Conservation (phyloP, 2,329 filamentous ascomycete species). For the Plectosphaerella sp. region DNA sequence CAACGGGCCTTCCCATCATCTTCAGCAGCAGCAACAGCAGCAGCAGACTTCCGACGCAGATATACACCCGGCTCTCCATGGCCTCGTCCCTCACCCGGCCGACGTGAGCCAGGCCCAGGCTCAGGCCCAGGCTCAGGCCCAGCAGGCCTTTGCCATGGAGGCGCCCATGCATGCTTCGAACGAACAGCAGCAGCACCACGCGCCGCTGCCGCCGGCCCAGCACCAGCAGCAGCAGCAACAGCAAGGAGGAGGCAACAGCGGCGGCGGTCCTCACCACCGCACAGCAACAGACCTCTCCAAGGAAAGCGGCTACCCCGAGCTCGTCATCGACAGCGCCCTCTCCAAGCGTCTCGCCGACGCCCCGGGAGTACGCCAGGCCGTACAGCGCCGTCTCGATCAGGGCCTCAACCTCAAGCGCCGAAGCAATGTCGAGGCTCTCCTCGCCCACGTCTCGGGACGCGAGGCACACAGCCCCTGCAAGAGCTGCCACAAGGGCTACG, state of each 20-base stretch:
- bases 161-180: constrained; percentile 13
- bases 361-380: constrained; percentile 41
- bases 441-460: constrained; percentile 52
- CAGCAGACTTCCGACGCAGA: constrained; percentile 50
- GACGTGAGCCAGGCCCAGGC: constrained; percentile 14
- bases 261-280: constrained; percentile 7
- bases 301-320: constrained; percentile 39
- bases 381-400: constrained; percentile 50
- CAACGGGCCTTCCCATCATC: constrained; percentile 91
- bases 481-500: constrained; percentile 57
- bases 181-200: neutral
- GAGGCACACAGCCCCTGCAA: constrained; percentile 46
- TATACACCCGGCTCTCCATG: constrained; percentile 18
- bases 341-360: constrained; percentile 50
- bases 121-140: constrained; percentile 11
- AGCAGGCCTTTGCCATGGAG: constrained; percentile 13
- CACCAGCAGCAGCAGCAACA: constrained; percentile 1
- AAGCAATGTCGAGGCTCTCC: constrained; percentile 56
- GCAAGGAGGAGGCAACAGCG: neutral
- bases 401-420: constrained; percentile 50
- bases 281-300: constrained; percentile 44
- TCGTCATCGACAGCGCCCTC: constrained; percentile 49
- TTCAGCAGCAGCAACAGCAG: constrained; percentile 49
- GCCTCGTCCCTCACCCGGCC: constrained; percentile 11
- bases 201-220: constrained; percentile 3